Base-by-base conservation (phyloP, 805 yeast genomes). In the Cyberlindnera bimundalis region DNA sequence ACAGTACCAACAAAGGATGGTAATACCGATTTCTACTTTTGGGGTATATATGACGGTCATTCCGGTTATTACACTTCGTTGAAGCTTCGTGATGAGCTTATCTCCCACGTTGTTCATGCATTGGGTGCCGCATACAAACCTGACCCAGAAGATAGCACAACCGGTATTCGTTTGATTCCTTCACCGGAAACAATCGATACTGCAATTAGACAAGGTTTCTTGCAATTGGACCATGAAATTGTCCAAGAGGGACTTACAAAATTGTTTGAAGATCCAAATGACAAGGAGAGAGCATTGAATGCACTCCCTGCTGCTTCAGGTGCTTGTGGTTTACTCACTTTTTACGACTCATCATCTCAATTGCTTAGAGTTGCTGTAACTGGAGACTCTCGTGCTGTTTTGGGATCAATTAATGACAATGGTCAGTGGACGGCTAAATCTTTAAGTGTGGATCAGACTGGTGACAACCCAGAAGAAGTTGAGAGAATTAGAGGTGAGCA, bases 31-130 rank as follows among this genome's bases (percentile, higher is more conserved):
- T 83, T 96, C 84, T 84, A 85, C 75, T 88, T 93, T 58, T 93
- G 95, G 77, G 96, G 98, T 5, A 78, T 93, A 0, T 91, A 83
- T 59, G 99, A 93, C 62, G 99, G 99, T 11, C 99, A 93, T 63
- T 89, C 96, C 3, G 99, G 99, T 17, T 89, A 95, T 80, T 85
- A 86, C 49, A 93, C 99, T 2, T 79, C 91, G 42, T 76, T 85
- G n/a, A 86, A 81, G 59, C 72, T 93, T 46, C 73, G 95, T 46
- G 93, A 88, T 49, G 79, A 79, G 49, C 69, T 93, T 49, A 79
- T 93, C 21, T 78, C 78, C 41, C 76, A 74, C 51, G 93, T 93
- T n/a, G 76, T 89, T 9, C 69, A 72, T 23, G 95, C 89, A 53
- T 68, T 91, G 40, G 84, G 85, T 32, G 73, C 78, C 9, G 76